Evolutionary conservation across 2,329 filamentous ascomycete genomes (phyloP).

Genomic region (Plenodomus lindquistii): DNA sequence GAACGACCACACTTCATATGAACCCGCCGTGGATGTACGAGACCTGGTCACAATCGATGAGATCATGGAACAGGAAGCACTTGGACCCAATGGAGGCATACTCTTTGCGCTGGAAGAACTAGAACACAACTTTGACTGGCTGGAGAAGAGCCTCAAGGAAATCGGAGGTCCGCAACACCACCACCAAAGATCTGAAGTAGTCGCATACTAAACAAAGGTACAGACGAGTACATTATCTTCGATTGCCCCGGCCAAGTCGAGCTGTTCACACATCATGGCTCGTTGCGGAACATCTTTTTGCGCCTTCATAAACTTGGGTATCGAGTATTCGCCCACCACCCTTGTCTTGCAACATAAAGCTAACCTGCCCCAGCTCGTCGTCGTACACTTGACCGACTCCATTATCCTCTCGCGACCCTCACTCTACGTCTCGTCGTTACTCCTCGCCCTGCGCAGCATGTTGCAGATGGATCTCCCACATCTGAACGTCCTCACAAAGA

Average conservation of each 20-base stretch:
- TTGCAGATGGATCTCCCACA: constrained; percentile 97
- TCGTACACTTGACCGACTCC: constrained; percentile 90
- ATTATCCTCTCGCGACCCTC: constrained; percentile 92
- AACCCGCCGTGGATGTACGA: constrained; percentile 87
- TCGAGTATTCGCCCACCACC: constrained; percentile 65
- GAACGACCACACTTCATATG: constrained; percentile 90
- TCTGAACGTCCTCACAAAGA: constrained; percentile 95
- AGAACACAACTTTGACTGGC: constrained; percentile 91
- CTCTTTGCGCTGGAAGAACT: constrained; percentile 94
- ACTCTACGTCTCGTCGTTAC: constrained; percentile 89
- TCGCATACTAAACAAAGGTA: background rate
- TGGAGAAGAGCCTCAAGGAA: constrained; percentile 77
- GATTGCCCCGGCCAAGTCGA: constrained; percentile 98
- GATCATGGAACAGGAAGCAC: constrained; percentile 86
- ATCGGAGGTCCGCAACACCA: constrained; percentile 59
- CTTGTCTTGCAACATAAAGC: constrained; percentile 16
- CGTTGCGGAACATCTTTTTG: constrained; percentile 88
- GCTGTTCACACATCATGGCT: constrained; percentile 93
- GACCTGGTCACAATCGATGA: constrained; percentile 88
- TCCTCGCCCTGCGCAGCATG: constrained; percentile 94
- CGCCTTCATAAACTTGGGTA: constrained; percentile 88
- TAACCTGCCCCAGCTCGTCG: constrained; percentile 71
- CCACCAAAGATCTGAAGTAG: background rate
- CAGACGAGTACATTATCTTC: constrained; percentile 89
- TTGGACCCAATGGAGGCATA: constrained; percentile 91